Evolutionary conservation across 139 green algal genomes (phyloP).

Genomic region (Ulvella scutata): DNA sequence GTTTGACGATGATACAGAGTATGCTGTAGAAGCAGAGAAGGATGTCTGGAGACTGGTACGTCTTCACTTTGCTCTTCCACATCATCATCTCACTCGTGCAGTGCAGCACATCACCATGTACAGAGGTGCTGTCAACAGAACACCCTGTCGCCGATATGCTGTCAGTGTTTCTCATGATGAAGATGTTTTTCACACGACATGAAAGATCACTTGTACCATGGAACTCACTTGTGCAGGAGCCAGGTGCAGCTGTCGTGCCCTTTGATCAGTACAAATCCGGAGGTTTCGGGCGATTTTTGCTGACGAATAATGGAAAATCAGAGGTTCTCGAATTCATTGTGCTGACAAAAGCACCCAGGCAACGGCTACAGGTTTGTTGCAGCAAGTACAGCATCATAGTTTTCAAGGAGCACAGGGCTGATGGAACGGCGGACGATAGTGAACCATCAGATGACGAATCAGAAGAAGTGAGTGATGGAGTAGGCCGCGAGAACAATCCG

Average conservation of each 20-base stretch:
- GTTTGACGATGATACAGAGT: background rate
- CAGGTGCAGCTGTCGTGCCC: background rate
- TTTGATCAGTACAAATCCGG: background rate
- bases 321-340: background rate
- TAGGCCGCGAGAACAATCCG: no score
- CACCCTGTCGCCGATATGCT: background rate
- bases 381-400: background rate
- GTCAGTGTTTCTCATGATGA: background rate
- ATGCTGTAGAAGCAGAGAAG: background rate
- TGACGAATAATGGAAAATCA: background rate
- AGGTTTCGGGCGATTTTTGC: background rate
- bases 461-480: background rate
- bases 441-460: background rate
- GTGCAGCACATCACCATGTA: background rate
- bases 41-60: conserved; percentile 1
- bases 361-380: background rate
- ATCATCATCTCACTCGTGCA: background rate
- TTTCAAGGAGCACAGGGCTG: background rate
- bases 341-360: background rate
- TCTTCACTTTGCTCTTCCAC: background rate
- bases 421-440: background rate
- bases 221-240: background rate
- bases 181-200: background rate
- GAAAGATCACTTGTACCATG: background rate
- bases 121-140: no score